Percentiles rank a stretch among this genome's conserved stretches.
Conservation (phyloP, 75 land plant species). For the Isoetes taiwanensis region DNA sequence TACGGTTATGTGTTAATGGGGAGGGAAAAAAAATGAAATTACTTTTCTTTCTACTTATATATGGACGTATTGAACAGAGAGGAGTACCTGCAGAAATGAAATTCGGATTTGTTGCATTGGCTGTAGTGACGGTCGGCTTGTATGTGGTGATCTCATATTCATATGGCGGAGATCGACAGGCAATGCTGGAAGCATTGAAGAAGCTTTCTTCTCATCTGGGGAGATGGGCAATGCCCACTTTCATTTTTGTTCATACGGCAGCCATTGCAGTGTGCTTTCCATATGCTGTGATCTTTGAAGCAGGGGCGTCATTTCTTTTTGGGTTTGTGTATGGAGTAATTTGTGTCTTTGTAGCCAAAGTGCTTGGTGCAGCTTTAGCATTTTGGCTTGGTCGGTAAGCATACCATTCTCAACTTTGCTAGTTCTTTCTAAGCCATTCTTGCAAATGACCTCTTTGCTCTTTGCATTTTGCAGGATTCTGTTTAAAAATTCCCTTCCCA, state of each 20-base stretch:
- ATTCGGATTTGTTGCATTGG: too few relatives aligned
- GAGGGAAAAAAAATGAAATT: too few relatives aligned
- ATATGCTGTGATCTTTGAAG: conserved; percentile 78
- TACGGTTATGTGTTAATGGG: too few relatives aligned
- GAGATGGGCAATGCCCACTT: conserved; percentile 68
- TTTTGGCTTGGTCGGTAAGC: conserved; percentile 82
- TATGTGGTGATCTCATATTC: conserved; percentile 4
- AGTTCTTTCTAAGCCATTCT: background rate
- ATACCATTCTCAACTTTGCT: background rate
- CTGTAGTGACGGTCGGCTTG: conserved; percentile 2
- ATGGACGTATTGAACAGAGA: too few relatives aligned
- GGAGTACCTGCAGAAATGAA: too few relatives aligned
- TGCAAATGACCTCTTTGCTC: background rate
- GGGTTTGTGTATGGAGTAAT: conserved; percentile 67
- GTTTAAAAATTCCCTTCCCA: conserved; percentile 52
- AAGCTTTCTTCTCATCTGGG: conserved; percentile 39
- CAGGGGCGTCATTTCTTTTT: conserved; percentile 77
- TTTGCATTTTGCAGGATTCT: conserved; percentile 35
- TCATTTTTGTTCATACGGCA: conserved; percentile 54
- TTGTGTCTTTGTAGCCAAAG: conserved; percentile 86
- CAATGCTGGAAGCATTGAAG: conserved; percentile 24
- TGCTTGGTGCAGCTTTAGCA: conserved; percentile 85
- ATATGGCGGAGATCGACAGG: conserved; percentile 39
- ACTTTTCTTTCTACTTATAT: too few relatives aligned
- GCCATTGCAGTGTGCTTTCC: conserved; percentile 82